Evolutionary conservation across 495 filamentous ascomycete genomes (phyloP).

Genomic region (Pseudomonodictys pantanalensis): DNA sequence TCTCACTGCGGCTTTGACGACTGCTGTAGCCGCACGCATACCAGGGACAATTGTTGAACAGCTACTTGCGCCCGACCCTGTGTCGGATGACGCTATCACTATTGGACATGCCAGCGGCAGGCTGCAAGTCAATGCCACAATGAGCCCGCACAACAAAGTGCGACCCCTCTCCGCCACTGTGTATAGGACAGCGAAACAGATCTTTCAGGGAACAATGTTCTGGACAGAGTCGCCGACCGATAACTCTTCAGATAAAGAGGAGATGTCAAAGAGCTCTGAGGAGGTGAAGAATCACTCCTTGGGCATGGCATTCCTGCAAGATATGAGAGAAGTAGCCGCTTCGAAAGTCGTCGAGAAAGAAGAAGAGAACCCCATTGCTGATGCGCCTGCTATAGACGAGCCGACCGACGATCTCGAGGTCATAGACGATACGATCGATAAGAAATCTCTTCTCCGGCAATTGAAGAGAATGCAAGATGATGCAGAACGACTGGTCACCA

Average conservation of each 20-base stretch:
- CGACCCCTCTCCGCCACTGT: slow-evolving; percentile 46
- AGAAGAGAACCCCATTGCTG: too few relatives aligned
- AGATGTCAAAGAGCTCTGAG: too few relatives aligned
- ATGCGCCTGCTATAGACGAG: too few relatives aligned
- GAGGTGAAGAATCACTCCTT: too few relatives aligned
- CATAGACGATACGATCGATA: too few relatives aligned
- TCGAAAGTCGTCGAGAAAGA: too few relatives aligned
- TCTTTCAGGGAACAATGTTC: slow-evolving; percentile 56
- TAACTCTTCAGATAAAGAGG: background rate
- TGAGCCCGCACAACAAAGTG: slow-evolving; percentile 44
- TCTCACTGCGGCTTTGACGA: slow-evolving; percentile 58
- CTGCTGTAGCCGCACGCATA: slow-evolving; percentile 57
- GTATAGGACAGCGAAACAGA: slow-evolving; percentile 52
- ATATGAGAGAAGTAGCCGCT: too few relatives aligned
- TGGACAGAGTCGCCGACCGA: slow-evolving; percentile 48
- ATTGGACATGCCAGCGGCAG: slow-evolving; percentile 63
- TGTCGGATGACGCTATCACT: slow-evolving; percentile 44
- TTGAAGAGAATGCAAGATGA: too few relatives aligned
- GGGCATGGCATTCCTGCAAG: too few relatives aligned
- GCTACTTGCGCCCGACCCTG: slow-evolving; percentile 29
- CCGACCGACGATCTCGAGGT: too few relatives aligned
- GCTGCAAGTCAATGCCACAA: slow-evolving; percentile 53
- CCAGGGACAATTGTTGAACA: slow-evolving; percentile 38
- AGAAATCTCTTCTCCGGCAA: too few relatives aligned
- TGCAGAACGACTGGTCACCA: too few relatives aligned